Base-by-base conservation (phyloP, 306 rosid genomes). In the Lathyrus tuberosus region DNA sequence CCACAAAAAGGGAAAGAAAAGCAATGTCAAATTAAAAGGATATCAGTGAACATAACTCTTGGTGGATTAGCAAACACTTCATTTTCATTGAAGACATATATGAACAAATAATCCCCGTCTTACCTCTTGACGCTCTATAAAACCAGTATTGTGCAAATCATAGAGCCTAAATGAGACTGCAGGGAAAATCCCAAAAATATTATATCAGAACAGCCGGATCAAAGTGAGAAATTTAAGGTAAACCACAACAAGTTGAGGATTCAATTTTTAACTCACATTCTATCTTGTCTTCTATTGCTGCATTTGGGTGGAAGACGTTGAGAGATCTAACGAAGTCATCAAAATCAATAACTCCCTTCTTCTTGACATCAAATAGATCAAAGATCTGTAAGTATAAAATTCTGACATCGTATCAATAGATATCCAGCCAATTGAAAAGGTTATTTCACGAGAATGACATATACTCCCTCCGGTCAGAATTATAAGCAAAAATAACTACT, bases 151-250 rank as follows among this genome's bases (percentile, higher is more conserved):
- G 70, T 85, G 87, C 87, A 94, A 79, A 78, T 94, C 98, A 69
- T 94, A 94, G 56, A 90, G 92, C 90, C 78, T 88, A 76, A 94
- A 94, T 20, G 98, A 88, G 82, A 90, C 98, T 94, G 97, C 80
- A 80, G 70, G 70, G 10, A 71, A 43, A 80, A 63, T 41, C 22
- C n/a, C 24, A 69, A 60, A 70, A 6, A 15, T 24, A 11, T 65
- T 56, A 12, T 9, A 72, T 79, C 70, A 73, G 74, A 12, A 52
- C 52, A 59, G 62, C n/a, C 38, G 35, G 57, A 58, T 71, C 62
- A 33, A 60, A 59, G 30, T 6, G 31, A 1, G 70, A 63, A 75
- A 59, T 33, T 71, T 35, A 48, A 28, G 57, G 35, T 57, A 65
- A 43, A 43, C 30, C n/a, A 26, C 7, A 35, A 51, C 31, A 24